A percentile compares a stretch with the other conserved stretches of the same genome.
Evolutionary conservation across 768 basidiomycete genomes (phyloP).

Genomic region (Russula olivacea): DNA sequence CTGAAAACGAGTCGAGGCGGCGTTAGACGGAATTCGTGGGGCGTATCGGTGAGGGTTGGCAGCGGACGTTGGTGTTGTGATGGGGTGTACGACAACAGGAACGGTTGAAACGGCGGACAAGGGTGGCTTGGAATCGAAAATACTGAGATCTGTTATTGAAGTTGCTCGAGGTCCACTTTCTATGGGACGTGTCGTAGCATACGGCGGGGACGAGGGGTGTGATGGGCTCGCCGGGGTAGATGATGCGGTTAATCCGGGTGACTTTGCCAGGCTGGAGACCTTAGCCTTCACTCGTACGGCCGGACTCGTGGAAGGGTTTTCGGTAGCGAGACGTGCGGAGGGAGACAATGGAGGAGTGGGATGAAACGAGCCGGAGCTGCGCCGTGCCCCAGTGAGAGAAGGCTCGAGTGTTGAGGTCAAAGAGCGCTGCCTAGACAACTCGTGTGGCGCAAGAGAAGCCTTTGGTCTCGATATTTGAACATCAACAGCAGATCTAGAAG

Average conservation of each 20-base stretch:
- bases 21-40: slow-evolving; percentile 10
- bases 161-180: slow-evolving; percentile 27
- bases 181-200: slow-evolving; percentile 21
- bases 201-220: slow-evolving; percentile 18
- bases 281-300: slow-evolving; percentile 52
- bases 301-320: slow-evolving; percentile 23
- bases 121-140: slow-evolving; percentile 24
- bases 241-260: slow-evolving; percentile 20
- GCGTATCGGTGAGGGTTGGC: slow-evolving; percentile 50
- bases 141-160: slow-evolving; percentile 32
- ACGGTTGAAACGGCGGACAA: slow-evolving; percentile 20
- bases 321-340: slow-evolving; percentile 20
- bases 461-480: slow-evolving; percentile 26
- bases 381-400: slow-evolving; percentile 22
- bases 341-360: slow-evolving; percentile 23
- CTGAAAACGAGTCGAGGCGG: slow-evolving; percentile 21
- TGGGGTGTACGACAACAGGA: slow-evolving; percentile 38
- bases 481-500: slow-evolving; percentile 25
- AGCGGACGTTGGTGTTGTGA: slow-evolving; percentile 49
- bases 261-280: slow-evolving; percentile 46
- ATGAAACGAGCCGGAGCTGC: slow-evolving; percentile 31
- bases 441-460: slow-evolving; percentile 23
- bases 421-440: slow-evolving; percentile 30
- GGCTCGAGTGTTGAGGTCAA: slow-evolving; percentile 28
- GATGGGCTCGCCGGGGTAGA: slow-evolving; percentile 5